Evolutionary conservation across 225 moss, liverwort and hornwort species (phyloP).

Genomic region (Climacium dendroides): DNA sequence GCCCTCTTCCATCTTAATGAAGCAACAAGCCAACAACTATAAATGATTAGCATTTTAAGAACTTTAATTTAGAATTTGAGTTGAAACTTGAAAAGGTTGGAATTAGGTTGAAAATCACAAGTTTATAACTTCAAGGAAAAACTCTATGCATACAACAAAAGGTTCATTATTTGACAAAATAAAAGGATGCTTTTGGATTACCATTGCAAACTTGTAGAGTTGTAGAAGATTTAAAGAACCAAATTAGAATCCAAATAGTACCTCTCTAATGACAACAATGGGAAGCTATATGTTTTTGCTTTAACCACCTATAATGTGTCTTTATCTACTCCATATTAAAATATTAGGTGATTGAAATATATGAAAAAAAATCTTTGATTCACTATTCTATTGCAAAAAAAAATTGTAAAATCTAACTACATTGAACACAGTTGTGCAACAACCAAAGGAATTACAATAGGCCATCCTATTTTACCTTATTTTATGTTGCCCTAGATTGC

Average conservation of each 20-base stretch:
- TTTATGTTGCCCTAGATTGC: background rate
- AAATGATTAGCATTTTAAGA: background rate
- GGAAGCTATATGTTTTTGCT: background rate
- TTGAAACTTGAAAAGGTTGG: background rate
- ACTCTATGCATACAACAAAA: rapidly evolving
- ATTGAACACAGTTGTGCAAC: background rate
- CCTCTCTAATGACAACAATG: background rate
- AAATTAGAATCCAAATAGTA: background rate
- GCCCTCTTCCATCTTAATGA: background rate
- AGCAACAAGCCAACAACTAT: background rate
- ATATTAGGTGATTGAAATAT: rapidly evolving
- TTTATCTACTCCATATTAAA: background rate
- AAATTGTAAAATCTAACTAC: background rate
- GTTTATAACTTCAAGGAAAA: background rate
- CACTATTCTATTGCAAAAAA: background rate
- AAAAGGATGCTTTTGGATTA: background rate
- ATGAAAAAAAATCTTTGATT: background rate
- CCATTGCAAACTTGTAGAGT: background rate
- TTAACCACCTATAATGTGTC: background rate
- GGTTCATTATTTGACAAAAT: background rate
- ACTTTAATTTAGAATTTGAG: rapidly evolving
- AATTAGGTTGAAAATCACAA: background rate
- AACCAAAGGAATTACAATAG: background rate
- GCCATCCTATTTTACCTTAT: background rate
- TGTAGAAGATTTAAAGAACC: background rate